Percentiles rank a stretch among this genome's conserved stretches.
These are phyloP conservation scores for Pholiota adiposa DNA, from an alignment of 1,284 basidiomycete genomes.

Conservation along the genomic window DNA sequence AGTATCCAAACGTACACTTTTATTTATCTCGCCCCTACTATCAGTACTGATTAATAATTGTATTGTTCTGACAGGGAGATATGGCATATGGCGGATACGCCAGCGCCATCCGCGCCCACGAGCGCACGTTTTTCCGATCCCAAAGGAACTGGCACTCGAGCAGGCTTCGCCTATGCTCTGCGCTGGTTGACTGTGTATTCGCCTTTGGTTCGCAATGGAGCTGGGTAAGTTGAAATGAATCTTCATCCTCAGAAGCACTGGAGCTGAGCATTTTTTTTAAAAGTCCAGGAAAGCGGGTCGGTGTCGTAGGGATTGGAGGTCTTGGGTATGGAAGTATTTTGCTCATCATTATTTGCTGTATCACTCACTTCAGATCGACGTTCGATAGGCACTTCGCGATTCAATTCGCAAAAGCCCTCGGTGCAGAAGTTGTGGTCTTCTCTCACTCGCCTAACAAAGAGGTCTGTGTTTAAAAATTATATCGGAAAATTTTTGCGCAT, in stretches of 20 bases:
- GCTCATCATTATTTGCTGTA: conserved; percentile 15
- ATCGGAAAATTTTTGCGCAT: too few species aligned
- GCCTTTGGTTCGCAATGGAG: conserved; percentile 63
- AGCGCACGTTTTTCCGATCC: conserved; percentile 73
- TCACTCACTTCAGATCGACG: background rate
- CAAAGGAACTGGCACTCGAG: conserved; percentile 57
- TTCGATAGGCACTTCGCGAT: conserved; percentile 53
- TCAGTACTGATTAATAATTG: too few species aligned
- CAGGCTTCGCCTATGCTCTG: conserved; percentile 55
- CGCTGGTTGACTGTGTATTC: conserved; percentile 69
- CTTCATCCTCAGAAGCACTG: conserved; percentile 23
- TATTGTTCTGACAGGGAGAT: conserved; percentile 36
- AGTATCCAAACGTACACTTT: conserved; percentile 48
- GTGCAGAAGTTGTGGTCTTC: conserved; percentile 63
- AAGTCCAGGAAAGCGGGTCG: conserved; percentile 68
- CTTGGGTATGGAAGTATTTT: conserved; percentile 39
- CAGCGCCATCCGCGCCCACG: conserved; percentile 66
- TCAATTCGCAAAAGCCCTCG: conserved; percentile 60
- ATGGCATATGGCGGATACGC: conserved; percentile 57
- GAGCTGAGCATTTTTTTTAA: conserved; percentile 41
- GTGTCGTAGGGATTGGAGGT: conserved; percentile 61
- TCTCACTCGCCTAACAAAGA: conserved; percentile 65
- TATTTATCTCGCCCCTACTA: conserved; percentile 41
- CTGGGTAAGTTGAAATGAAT: conserved; percentile 33
- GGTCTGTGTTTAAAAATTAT: conserved; percentile 13